These are phyloP conservation scores for Irpex sp. DNA, from an alignment of 1,284 basidiomycete species.

Conservation along the genomic window DNA sequence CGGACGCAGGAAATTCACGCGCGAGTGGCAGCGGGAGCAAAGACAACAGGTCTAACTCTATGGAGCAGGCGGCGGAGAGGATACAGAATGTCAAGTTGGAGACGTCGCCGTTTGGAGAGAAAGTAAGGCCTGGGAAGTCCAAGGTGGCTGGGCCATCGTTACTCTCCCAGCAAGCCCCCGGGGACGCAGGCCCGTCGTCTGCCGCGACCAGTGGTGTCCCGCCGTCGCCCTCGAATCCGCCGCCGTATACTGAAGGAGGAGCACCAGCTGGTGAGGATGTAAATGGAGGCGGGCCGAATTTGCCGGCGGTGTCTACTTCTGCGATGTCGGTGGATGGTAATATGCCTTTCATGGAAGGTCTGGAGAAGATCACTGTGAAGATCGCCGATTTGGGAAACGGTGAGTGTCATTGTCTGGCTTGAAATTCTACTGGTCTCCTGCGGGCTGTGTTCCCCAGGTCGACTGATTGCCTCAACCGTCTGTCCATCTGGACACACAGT, in stretches of 20 bases:
- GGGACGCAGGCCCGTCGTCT: conserved; percentile 22
- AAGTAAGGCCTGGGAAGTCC: conserved; percentile 33
- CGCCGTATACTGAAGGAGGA: conserved; percentile 18
- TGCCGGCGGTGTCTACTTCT: conserved; percentile 31
- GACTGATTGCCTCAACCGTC: conserved; percentile 6
- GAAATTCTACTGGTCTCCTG: not conserved
- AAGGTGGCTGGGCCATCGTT: conserved; percentile 68
- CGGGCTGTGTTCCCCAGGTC: not conserved
- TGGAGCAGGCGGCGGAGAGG: conserved; percentile 52
- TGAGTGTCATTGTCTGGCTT: conserved; percentile 30
- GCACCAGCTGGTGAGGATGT: conserved; percentile 15
- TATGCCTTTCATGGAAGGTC: conserved; percentile 20
- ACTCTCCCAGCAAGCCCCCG: conserved; percentile 74
- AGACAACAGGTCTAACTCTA: conserved; percentile 31
- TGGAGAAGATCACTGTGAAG: conserved; percentile 94
- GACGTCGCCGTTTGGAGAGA: conserved; percentile 51
- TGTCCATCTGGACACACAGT: conserved; percentile 1
- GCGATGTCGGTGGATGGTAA: conserved; percentile 37
- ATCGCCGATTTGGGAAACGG: conserved; percentile 97
- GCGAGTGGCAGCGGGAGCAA: conserved; percentile 16
- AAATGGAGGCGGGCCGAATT: conserved; percentile 13
- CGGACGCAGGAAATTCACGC: conserved; percentile 16
- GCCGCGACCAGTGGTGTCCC: not conserved
- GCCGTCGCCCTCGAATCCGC: conserved; percentile 9
- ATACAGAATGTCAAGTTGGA: conserved; percentile 67